A percentile compares a stretch with the other conserved stretches of the same genome.
Conservation (phyloP, 495 filamentous ascomycete genomes). For the Talaromyces proteolyticus region DNA sequence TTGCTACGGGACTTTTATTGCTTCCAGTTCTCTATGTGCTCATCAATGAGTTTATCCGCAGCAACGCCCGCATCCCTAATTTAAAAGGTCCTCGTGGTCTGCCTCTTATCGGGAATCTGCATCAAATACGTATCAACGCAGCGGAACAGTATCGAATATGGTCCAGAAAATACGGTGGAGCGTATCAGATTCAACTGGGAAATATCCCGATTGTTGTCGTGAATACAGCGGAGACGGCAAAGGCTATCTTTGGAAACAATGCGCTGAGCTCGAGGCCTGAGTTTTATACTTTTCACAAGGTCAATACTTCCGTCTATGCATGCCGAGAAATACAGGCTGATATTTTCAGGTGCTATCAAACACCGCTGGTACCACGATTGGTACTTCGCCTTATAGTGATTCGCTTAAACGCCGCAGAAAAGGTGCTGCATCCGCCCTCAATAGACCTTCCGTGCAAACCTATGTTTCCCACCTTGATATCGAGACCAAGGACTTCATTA, state of each 20-base stretch:
- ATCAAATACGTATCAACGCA: conserved; percentile 52
- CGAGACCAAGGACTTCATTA: conserved; percentile 53
- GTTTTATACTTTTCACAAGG: conserved; percentile 63
- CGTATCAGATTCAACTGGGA: conserved; percentile 61
- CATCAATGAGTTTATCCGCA: conserved; percentile 46
- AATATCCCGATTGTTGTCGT: conserved; percentile 57
- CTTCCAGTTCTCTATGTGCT: conserved; percentile 39
- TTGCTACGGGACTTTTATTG: conserved; percentile 8
- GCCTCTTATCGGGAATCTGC: conserved; percentile 59
- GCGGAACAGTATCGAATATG: conserved; percentile 55
- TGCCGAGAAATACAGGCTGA: conserved; percentile 1
- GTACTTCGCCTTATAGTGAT: conserved; percentile 57
- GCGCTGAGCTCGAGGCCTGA: conserved; percentile 54
- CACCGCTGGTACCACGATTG: conserved; percentile 61
- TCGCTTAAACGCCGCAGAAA: conserved; percentile 59
- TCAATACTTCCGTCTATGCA: conserved; percentile 12
- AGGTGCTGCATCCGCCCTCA: conserved; percentile 57
- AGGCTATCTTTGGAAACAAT: conserved; percentile 52
- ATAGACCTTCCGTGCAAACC: conserved; percentile 52
- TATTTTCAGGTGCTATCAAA: conserved; percentile 48
- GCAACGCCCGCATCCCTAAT: conserved; percentile 39
- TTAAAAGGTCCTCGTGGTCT: conserved; percentile 50
- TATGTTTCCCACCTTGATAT: conserved; percentile 57
- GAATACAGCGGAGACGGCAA: conserved; percentile 51
- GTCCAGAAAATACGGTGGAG: conserved; percentile 50